Evolutionary conservation across 2,329 filamentous ascomycete species (phyloP).

Genomic region (Juglanconis oblonga): DNA sequence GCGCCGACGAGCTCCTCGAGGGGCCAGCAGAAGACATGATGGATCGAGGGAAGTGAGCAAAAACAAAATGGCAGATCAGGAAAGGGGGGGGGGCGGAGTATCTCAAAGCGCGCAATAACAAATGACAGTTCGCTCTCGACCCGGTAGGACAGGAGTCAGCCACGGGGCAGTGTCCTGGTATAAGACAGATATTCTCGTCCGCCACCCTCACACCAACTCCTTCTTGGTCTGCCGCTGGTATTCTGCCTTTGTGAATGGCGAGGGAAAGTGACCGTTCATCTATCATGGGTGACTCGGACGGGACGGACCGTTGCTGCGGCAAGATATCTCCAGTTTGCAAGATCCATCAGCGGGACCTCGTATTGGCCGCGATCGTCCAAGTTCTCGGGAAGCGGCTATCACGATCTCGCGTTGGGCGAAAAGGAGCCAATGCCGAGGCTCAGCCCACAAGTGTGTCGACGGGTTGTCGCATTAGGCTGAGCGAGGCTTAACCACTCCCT

Average conservation of each 20-base stretch:
- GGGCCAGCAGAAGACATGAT: constrained; percentile 24
- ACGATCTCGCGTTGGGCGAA: constrained; percentile 2
- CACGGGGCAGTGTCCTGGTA: not conserved
- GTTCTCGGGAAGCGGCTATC: not conserved
- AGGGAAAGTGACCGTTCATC: not conserved
- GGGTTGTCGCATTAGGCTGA: constrained; percentile 10
- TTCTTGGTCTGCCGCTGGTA: not conserved
- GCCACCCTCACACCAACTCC: not conserved
- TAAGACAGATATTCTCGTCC: not conserved
- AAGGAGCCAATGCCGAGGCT: not conserved
- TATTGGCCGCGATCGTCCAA: not conserved
- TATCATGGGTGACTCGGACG: constrained; percentile 7
- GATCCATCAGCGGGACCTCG: not conserved
- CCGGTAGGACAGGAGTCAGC: not conserved
- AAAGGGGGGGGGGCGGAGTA: not conserved
- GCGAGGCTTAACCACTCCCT: not conserved
- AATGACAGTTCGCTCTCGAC: not conserved
- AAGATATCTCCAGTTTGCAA: constrained; percentile 8
- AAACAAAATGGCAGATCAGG: not conserved
- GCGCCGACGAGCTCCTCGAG: constrained; percentile 18
- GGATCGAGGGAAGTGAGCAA: not conserved
- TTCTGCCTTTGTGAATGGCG: not conserved
- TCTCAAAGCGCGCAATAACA: not conserved
- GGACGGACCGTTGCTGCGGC: constrained; percentile 10
- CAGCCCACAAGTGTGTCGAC: constrained; percentile 2